These are phyloP conservation scores for Bipolaris cookei DNA, from an alignment of 2,329 filamentous ascomycete species.

Conservation along the genomic window DNA sequence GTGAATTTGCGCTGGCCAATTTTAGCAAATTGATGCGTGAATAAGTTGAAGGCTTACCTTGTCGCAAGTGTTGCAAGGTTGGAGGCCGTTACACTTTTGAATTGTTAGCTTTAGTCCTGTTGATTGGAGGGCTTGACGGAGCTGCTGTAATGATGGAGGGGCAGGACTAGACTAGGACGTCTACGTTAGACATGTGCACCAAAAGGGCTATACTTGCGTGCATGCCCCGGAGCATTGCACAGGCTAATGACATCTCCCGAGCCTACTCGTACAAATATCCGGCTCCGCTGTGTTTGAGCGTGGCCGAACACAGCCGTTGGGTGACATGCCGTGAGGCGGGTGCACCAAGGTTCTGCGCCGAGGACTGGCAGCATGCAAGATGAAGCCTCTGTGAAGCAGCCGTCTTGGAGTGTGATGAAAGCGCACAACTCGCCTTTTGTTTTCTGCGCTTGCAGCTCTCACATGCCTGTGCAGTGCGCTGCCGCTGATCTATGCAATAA, in stretches of 20 bases:
- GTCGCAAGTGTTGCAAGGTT: constrained; percentile 64
- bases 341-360: not conserved
- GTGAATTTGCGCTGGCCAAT: constrained; percentile 49
- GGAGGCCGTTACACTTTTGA: constrained; percentile 63
- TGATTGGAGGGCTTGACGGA: not conserved
- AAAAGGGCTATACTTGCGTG: not conserved
- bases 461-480: constrained; percentile 69
- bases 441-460: constrained; percentile 70
- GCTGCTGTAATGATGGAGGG: not conserved
- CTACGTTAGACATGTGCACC: not conserved
- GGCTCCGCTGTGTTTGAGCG: not conserved
- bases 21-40: constrained; percentile 22
- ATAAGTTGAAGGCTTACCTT: constrained; percentile 52
- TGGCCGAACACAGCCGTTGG: not conserved
- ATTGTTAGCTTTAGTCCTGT: constrained; percentile 18
- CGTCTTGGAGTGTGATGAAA: constrained; percentile 1
- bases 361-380: not conserved
- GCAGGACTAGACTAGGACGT: not conserved
- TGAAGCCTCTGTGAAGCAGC: not conserved
- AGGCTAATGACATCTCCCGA: not conserved
- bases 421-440: constrained; percentile 63
- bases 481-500: constrained; percentile 65
- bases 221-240: not conserved
- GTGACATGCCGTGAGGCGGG: not conserved
- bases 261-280: not conserved